Base-by-base conservation (phyloP, 2,329 filamentous ascomycete species). In the Shiraia sp. region DNA sequence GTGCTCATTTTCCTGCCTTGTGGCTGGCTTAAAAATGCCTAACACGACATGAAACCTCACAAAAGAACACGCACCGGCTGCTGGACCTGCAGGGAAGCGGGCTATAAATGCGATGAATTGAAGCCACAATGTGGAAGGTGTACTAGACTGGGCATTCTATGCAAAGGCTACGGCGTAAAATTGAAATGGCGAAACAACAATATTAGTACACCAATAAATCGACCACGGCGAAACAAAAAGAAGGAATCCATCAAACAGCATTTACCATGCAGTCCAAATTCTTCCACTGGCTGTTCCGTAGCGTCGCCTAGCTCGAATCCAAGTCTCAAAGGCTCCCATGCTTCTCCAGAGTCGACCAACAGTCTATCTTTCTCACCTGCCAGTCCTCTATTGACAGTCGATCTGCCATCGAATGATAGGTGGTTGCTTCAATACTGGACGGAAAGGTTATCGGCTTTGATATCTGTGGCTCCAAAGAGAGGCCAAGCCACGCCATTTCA, bases 21-120 rank as follows among this genome's bases (percentile, higher is more conserved):
- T 8, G 19, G 19, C 16, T 23, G 9, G 24, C 14, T 13, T n/a
- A 14, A 49, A 43, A 28, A 54, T 54, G 45, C 24, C 22, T 10
- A 14, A 32, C 15, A 19, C 12, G 4, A 23, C n/a, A 54, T 55
- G 50, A 49, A 47, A 33, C 48, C 51, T 34, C 62, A 63, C 40
- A 64, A 58, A 16, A 53, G 62, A 45, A 55, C 58, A 10, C 45
- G 62, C 25, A 61, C 59, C 6, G 62, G 62, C 25, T 65, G 62
- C 43, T 63, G 61, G 61, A 65, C 62, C 3, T 65, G 62, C 47
- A 45, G 61, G 12, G 59, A 62, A 42, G 58, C 61, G 10, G 62
- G 62, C 2, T 65, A 65, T 39, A 65, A 65, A 36, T 65, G 62
- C 47, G 61, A 65, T 32, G 62, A 65, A 33, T 45, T 58, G 23